Conservation (phyloP, 257 asterid genomes). For the Solanum clarkiae region DNA sequence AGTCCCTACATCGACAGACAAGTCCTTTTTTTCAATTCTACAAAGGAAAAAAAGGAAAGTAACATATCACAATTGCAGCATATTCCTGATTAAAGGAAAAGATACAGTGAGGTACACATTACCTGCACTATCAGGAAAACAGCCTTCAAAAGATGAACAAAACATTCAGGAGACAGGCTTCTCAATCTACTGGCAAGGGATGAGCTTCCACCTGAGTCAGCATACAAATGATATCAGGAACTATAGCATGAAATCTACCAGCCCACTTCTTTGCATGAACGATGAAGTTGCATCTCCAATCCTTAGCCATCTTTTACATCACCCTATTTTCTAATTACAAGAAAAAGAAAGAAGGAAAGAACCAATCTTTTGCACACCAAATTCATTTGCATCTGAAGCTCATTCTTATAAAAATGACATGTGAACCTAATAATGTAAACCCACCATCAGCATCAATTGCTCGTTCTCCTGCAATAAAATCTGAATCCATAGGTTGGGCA, state of each 20-base stretch:
- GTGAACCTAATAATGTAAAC: conserved; percentile 8
- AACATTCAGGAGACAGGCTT: conserved; percentile 79
- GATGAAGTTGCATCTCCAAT: not conserved
- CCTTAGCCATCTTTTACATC: not conserved
- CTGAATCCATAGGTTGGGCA: conserved; percentile 48
- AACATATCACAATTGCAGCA: not conserved
- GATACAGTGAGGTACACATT: conserved; percentile 33
- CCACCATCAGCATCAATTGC: conserved; percentile 70
- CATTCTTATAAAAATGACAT: not conserved
- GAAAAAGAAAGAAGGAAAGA: not conserved
- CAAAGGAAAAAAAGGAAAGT: not conserved
- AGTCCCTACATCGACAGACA: not conserved
- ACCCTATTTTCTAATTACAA: not conserved
- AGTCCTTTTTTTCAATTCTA: not conserved
- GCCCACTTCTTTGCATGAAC: not conserved
- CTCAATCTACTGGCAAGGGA: conserved; percentile 84
- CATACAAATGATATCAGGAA: not conserved
- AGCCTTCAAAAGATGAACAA: conserved; percentile 78
- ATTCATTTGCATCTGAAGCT: not conserved
- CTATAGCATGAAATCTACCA: not conserved
- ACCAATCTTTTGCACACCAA: not conserved
- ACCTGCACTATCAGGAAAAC: conserved; percentile 89
- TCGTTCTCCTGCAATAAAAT: conserved; percentile 68
- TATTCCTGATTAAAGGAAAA: not conserved
- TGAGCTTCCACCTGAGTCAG: conserved; percentile 69